Percentiles rank a stretch among this genome's conserved stretches.
phyloP scores from a whole-genome alignment of 306 rosid genomes.

The Fagus sylvatica region DNA sequence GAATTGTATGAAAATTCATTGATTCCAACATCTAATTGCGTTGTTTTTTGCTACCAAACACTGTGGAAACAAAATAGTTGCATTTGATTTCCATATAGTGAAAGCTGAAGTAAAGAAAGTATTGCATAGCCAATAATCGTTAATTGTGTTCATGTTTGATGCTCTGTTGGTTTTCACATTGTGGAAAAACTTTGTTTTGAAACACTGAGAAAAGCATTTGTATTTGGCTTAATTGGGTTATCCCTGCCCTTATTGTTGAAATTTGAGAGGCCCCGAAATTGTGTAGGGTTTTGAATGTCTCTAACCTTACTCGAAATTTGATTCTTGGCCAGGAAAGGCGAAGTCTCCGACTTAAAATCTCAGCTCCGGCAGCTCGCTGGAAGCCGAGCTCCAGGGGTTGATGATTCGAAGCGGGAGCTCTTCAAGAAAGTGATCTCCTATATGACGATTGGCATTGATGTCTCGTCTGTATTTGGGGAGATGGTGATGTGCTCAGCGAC shows the following conservation, averaged over 20 bases:
- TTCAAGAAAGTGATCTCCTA: slow-evolving; percentile 96
- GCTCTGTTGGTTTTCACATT: neutral
- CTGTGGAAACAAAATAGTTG: neutral
- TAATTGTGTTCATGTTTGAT: neutral
- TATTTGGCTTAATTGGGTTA: slow-evolving; percentile 25
- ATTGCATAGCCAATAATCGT: neutral
- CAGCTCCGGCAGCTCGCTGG: slow-evolving; percentile 99
- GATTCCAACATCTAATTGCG: neutral
- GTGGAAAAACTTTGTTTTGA: neutral
- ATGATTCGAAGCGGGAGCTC: slow-evolving; percentile 95
- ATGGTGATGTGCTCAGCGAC: slow-evolving; percentile 99
- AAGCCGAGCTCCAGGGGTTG: slow-evolving; percentile 94
- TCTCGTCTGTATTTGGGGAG: slow-evolving; percentile 91
- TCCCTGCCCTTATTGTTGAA: neutral
- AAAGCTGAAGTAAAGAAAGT: neutral
- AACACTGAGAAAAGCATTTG: slow-evolving; percentile 11
- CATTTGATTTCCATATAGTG: neutral
- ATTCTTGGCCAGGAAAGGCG: slow-evolving; percentile 71
- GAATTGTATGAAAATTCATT: neutral
- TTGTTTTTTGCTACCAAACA: neutral
- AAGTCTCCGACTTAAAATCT: slow-evolving; percentile 85
- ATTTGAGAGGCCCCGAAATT: neutral
- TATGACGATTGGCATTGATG: slow-evolving; percentile 96
- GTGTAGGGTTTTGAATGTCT: neutral
- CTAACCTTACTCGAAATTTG: slow-evolving; percentile 19